A percentile compares a stretch with the other conserved stretches of the same genome.
phyloP scores from a whole-genome alignment of 352 stramenopile species.

The Blastocystis hominis region DNA sequence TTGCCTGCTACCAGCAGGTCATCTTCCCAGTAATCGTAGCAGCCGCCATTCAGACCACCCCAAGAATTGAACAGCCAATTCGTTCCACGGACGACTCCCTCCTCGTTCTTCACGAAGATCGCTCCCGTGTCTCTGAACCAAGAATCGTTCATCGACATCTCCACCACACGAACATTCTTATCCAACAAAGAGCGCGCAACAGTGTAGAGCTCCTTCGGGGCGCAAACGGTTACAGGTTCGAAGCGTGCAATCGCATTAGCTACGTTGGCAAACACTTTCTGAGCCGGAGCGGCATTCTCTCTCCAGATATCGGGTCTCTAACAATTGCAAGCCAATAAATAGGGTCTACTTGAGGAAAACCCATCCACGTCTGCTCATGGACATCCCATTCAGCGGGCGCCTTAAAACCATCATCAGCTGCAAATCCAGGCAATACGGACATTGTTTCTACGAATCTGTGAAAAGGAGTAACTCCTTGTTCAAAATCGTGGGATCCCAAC shows the following conservation, averaged over 20 bases:
- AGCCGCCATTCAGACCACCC: constrained; percentile 64
- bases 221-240: constrained; percentile 61
- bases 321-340: neutral
- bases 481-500: neutral
- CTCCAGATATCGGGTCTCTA: constrained; percentile 61
- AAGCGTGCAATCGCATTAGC: constrained; percentile 61
- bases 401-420: constrained; percentile 62
- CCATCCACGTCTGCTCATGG: constrained; percentile 60
- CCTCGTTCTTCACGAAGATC: constrained; percentile 56
- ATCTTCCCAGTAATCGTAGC: constrained; percentile 58
- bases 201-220: constrained; percentile 48
- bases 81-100: constrained; percentile 59
- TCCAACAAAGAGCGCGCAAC: constrained; percentile 40
- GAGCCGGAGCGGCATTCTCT: constrained; percentile 58
- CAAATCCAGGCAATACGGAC: constrained; percentile 46
- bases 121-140: constrained; percentile 66
- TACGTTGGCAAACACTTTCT: constrained; percentile 59
- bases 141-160: constrained; percentile 64
- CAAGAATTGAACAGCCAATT: constrained; percentile 69
- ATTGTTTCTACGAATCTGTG: neutral
- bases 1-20: constrained; percentile 62
- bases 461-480: neutral
- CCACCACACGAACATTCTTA: constrained; percentile 56
- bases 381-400: constrained; percentile 60
- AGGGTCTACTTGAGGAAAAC: constrained; percentile 36